These are phyloP conservation scores for Diutina mesorugosa DNA, from an alignment of 1,139 yeast genomes.

Conservation along the genomic window DNA sequence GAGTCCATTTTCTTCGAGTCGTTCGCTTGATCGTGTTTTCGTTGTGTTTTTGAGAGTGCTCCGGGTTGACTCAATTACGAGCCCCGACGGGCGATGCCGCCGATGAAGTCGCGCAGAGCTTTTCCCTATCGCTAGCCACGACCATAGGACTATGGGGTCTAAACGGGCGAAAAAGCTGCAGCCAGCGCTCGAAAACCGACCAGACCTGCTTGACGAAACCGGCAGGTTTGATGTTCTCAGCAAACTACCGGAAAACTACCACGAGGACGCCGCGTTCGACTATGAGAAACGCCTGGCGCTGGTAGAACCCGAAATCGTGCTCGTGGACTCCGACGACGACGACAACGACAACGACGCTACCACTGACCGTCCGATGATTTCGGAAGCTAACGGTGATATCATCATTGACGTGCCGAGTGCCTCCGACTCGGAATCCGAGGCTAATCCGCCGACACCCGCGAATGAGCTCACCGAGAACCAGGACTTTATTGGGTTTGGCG, in stretches of 20 bases:
- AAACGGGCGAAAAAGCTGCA: not conserved
- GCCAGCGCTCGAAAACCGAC: not conserved
- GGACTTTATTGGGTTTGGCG: conserved; percentile 52
- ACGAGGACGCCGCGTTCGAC: not conserved
- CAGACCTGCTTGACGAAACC: not conserved
- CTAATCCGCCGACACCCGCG: not conserved
- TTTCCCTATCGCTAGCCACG: not conserved
- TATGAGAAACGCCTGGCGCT: not conserved
- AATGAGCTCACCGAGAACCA: conserved; percentile 34
- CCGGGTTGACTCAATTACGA: not conserved
- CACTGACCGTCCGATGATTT: not conserved
- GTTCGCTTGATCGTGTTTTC: no score
- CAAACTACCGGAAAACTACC: not conserved
- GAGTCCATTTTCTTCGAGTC: no score
- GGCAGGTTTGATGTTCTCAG: not conserved
- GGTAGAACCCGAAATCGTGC: conserved; percentile 1
- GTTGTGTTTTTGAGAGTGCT: not conserved
- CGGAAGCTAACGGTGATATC: not conserved
- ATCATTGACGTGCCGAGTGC: not conserved
- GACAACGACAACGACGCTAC: not conserved
- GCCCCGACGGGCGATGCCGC: not conserved
- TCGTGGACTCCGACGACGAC: not conserved
- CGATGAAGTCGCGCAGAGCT: not conserved
- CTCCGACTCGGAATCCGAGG: not conserved
- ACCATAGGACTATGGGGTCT: not conserved